A percentile compares a stretch with the other conserved stretches of the same genome.
Evolutionary conservation across 495 filamentous ascomycete species (phyloP).

Genomic region (Penicillium ochrochloron): DNA sequence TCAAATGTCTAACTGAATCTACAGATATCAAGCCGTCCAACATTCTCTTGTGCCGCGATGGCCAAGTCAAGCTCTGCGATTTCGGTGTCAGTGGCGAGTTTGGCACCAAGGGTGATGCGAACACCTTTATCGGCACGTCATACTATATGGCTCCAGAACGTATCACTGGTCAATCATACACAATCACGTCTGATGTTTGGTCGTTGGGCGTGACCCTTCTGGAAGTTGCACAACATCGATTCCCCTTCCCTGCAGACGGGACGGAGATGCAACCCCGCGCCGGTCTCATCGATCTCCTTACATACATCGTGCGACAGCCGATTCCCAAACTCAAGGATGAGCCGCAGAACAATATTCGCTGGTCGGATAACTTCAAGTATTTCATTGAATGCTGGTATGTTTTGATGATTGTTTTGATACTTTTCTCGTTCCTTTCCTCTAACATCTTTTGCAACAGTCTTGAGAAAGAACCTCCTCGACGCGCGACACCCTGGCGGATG

Average conservation of each 20-base stretch:
- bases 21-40: slow-evolving; percentile 97
- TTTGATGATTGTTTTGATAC: background rate
- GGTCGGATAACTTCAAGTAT: slow-evolving; percentile 97
- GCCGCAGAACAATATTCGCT: slow-evolving; percentile 75
- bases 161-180: slow-evolving; percentile 96
- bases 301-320: slow-evolving; percentile 94
- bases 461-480: slow-evolving; percentile 86
- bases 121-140: slow-evolving; percentile 97
- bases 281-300: slow-evolving; percentile 90
- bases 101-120: slow-evolving; percentile 96
- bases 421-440: slow-evolving; percentile 11
- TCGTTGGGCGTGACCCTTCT: slow-evolving; percentile 93
- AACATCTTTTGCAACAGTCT: slow-evolving; percentile 57
- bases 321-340: slow-evolving; percentile 97
- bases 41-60: slow-evolving; percentile 89
- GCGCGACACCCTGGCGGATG: slow-evolving; percentile 97
- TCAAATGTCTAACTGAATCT: background rate
- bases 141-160: slow-evolving; percentile 99
- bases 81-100: slow-evolving; percentile 98
- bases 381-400: slow-evolving; percentile 99
- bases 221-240: slow-evolving; percentile 96
- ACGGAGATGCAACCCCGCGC: slow-evolving; percentile 88
- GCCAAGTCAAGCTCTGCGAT: slow-evolving; percentile 96
- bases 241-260: slow-evolving; percentile 96
- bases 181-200: slow-evolving; percentile 98